phyloP scores from a whole-genome alignment of 495 filamentous ascomycete species.

The Cairneyella variabilis region DNA sequence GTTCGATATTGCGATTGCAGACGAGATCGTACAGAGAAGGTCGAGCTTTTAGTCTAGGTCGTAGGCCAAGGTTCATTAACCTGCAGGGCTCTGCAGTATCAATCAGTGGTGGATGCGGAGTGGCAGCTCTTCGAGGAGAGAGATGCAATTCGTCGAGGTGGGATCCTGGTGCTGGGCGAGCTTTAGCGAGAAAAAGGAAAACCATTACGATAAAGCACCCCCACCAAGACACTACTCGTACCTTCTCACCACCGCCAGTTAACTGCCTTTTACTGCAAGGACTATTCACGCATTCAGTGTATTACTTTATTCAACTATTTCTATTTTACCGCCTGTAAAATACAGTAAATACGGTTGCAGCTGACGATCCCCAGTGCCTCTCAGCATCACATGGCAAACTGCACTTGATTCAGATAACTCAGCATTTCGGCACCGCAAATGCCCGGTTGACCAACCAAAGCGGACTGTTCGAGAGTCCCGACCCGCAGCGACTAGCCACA shows the following conservation, averaged over 20 bases:
- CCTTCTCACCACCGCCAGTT: too few species aligned
- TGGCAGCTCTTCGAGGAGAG: not conserved
- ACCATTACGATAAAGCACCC: not conserved
- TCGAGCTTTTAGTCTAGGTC: constrained; percentile 54
- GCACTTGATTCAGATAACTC: constrained; percentile 9
- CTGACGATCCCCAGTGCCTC: too few species aligned
- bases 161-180: constrained; percentile 8
- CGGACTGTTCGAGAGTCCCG: not conserved
- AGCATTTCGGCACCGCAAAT: not conserved
- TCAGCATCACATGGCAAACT: too few species aligned
- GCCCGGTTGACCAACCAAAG: not conserved
- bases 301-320: too few species aligned
- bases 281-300: too few species aligned
- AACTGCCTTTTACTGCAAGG: too few species aligned
- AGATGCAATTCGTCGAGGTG: not conserved
- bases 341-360: too few species aligned
- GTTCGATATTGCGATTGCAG: constrained; percentile 36
- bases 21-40: constrained; percentile 62
- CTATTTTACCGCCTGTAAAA: too few species aligned
- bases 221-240: too few species aligned
- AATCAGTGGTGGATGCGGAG: constrained; percentile 1
- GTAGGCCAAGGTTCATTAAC: constrained; percentile 45
- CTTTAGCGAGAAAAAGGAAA: constrained; percentile 15
- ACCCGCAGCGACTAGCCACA: constrained; percentile 3
- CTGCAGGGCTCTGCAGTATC: not conserved